Percentiles rank a stretch among this genome's conserved stretches.
These are phyloP conservation scores for Chaetomium sp. DNA, from an alignment of 2,329 filamentous ascomycete species.

Conservation along the genomic window DNA sequence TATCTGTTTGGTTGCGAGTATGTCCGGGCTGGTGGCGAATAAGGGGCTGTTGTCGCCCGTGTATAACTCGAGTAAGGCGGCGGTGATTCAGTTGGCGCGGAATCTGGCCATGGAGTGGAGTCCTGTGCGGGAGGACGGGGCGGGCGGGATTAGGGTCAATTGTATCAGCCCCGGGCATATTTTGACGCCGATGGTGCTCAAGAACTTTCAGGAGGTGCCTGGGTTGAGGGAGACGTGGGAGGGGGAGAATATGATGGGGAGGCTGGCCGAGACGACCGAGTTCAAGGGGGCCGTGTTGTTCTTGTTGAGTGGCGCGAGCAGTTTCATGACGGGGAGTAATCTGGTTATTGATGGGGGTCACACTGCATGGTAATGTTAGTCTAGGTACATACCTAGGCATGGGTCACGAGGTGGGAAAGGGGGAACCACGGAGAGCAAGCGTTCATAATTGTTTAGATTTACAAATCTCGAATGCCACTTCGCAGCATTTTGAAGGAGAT, in stretches of 20 bases:
- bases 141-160: slow-evolving; percentile 74
- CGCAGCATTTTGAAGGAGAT: background rate
- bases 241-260: slow-evolving; percentile 82
- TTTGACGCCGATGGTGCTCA: slow-evolving; percentile 79
- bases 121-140: slow-evolving; percentile 44
- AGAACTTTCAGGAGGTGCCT: slow-evolving; percentile 74
- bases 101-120: slow-evolving; percentile 72
- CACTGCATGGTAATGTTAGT: slow-evolving; percentile 52
- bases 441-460: background rate
- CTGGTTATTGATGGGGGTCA: slow-evolving; percentile 73
- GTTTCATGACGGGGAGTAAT: slow-evolving; percentile 70
- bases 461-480: too few relatives aligned
- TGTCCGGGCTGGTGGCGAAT: slow-evolving; percentile 69
- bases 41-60: slow-evolving; percentile 60
- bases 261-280: slow-evolving; percentile 67
- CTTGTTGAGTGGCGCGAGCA: slow-evolving; percentile 65
- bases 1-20: slow-evolving; percentile 67
- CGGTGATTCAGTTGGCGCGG: slow-evolving; percentile 68
- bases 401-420: background rate
- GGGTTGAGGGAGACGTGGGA: slow-evolving; percentile 71
- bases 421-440: background rate
- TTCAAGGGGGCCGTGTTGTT: slow-evolving; percentile 72
- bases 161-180: slow-evolving; percentile 81
- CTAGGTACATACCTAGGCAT: too few relatives aligned
- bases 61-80: slow-evolving; percentile 77